phyloP scores from a whole-genome alignment of 2,329 filamentous ascomycete genomes.

The Neofusicoccum sp. region DNA sequence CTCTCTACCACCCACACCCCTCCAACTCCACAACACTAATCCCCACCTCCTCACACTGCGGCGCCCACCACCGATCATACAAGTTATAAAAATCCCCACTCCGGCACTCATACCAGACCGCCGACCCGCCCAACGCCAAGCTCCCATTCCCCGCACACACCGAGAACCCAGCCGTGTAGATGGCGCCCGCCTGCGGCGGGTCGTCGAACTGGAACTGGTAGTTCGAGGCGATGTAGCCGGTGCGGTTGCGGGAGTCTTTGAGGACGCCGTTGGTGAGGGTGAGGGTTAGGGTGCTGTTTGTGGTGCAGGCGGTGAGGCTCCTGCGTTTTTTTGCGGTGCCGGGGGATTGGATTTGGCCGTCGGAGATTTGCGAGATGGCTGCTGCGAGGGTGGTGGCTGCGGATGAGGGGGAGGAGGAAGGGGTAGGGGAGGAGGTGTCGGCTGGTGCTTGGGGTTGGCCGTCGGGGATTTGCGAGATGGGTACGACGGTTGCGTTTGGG shows the following conservation, averaged over 20 bases:
- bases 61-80: conserved; percentile 68
- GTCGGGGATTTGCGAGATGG: conserved; percentile 31
- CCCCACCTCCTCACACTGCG: background rate
- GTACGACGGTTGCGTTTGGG: background rate
- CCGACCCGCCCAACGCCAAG: conserved; percentile 66
- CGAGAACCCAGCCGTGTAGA: conserved; percentile 74
- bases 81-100: conserved; percentile 78
- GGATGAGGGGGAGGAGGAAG: background rate
- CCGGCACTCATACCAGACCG: conserved; percentile 71
- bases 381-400: background rate
- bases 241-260: conserved; percentile 63
- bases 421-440: background rate
- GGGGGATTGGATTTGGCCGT: conserved; percentile 21
- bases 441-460: conserved; percentile 26
- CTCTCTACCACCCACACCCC: background rate
- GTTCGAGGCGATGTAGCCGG: conserved; percentile 79
- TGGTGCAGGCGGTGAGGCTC: background rate
- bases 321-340: background rate
- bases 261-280: conserved; percentile 64
- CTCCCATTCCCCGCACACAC: conserved; percentile 65
- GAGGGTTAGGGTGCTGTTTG: conserved; percentile 54
- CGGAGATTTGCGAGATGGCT: conserved; percentile 17
- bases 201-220: conserved; percentile 57
- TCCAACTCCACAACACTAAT: background rate
- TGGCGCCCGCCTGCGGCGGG: conserved; percentile 62